Conservation (phyloP, 257 asterid species). For the Petunia secreta region DNA sequence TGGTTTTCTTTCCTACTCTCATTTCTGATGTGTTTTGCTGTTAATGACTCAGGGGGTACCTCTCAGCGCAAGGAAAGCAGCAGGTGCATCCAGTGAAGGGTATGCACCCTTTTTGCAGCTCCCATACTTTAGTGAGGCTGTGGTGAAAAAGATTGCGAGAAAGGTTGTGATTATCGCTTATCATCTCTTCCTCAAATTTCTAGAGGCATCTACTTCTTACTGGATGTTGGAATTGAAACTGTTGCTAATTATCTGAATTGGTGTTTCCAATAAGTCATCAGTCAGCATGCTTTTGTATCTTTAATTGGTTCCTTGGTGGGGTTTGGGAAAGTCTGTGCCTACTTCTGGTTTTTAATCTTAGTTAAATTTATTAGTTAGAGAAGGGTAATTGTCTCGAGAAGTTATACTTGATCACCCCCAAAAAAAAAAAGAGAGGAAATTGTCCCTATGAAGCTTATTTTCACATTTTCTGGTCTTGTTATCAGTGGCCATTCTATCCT, state of each 20-base stretch:
- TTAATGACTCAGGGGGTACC: conserved; percentile 79
- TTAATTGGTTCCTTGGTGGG: conserved; percentile 8
- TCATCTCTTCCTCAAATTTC: conserved; percentile 18
- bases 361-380: background rate
- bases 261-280: background rate
- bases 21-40: conserved; percentile 17
- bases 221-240: background rate
- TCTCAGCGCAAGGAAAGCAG: conserved; percentile 82
- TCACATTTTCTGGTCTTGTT: background rate
- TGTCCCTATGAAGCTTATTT: background rate
- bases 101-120: conserved; percentile 95
- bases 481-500: background rate
- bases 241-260: conserved; percentile 1
- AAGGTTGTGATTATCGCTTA: conserved; percentile 57
- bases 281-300: conserved; percentile 7
- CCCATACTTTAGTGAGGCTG: conserved; percentile 92
- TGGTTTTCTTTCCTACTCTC: background rate
- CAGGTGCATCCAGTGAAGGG: conserved; percentile 84
- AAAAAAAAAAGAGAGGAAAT: background rate
- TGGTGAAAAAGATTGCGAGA: conserved; percentile 85
- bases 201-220: background rate
- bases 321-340: background rate
- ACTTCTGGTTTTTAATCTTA: background rate
- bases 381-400: background rate
- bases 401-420: background rate